These are phyloP conservation scores for Saccharomycopsis fodiens DNA, from an alignment of 805 yeast genomes.

Conservation along the genomic window DNA sequence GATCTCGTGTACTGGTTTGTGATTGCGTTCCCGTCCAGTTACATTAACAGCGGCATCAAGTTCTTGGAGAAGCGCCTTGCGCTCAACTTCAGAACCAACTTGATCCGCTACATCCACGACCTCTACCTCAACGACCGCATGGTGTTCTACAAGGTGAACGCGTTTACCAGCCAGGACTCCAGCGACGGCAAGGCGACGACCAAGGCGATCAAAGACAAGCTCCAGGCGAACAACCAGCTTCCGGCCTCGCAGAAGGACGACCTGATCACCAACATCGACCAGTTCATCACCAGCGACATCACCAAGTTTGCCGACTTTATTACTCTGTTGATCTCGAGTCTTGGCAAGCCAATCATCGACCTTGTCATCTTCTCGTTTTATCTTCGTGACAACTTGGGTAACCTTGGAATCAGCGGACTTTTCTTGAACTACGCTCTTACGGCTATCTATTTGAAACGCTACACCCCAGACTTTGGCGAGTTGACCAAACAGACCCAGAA, in stretches of 20 bases:
- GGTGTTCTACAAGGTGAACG: conserved; percentile 76
- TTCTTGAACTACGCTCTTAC: conserved; percentile 74
- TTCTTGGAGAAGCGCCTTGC: conserved; percentile 70
- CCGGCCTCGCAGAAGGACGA: background rate
- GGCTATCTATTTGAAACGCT: conserved; percentile 61
- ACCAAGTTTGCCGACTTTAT: conserved; percentile 73
- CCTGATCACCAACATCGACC: conserved; percentile 65
- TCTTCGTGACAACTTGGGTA: conserved; percentile 77
- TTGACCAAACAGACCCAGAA: conserved; percentile 65
- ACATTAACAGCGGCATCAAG: conserved; percentile 84
- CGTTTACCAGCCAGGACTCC: conserved; percentile 38
- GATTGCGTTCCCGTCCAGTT: conserved; percentile 88
- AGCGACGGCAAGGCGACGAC: conserved; percentile 20
- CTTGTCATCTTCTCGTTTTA: conserved; percentile 77
- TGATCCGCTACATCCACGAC: conserved; percentile 84
- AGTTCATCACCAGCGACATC: conserved; percentile 80
- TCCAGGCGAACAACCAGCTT: background rate
- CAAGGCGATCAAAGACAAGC: background rate
- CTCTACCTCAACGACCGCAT: conserved; percentile 72
- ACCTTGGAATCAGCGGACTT: conserved; percentile 77
- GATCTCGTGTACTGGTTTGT: conserved; percentile 83
- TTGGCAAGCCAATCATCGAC: conserved; percentile 90
- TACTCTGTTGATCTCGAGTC: conserved; percentile 74
- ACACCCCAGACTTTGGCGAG: conserved; percentile 81
- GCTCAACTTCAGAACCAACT: conserved; percentile 74